Evolutionary conservation across 257 asterid species (phyloP), one percentile per base, ranked within the genome.

Genomic region (Phtheirospermum japonicum): DNA sequence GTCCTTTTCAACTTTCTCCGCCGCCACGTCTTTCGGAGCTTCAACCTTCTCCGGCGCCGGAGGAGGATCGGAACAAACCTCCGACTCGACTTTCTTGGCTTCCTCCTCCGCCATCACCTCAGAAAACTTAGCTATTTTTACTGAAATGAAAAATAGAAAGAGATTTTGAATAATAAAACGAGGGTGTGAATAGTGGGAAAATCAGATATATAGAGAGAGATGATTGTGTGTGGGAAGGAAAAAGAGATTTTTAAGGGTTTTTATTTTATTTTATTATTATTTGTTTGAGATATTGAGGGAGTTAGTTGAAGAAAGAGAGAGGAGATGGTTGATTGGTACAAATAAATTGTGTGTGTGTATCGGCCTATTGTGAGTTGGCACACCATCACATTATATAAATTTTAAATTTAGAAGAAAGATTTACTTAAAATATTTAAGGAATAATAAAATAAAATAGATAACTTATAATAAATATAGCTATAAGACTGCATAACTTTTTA

Each of bases 51-150:
- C 82, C 48, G 59, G 62, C 2, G 28, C 55, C 30, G 31, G 48
- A 42, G 61, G 64, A 10, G 79, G 17, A 42, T 72, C 71, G 33
- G 71, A 49, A 13, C 70, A 37, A 7, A 79, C 57, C 71, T 68
- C 79, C 7, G 83, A 69, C 36, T 73, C 84, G 13, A 75, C 80
- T 66, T 73, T 76, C 68, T 77, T 82, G 68, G 73, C 69, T 72
- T 71, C 85, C 63, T 79, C 84, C 67, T 70, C 89, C 33, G 83
- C 86, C 93, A 84, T 85, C 32, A 67, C 81, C 65, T 76, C 75
- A 14, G 84, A 74, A 60, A 76, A 76, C 61, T 74, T 72, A 57
- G 84, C 76, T 72, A 72, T 67, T 0, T 75, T 70, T 61, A 69
- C 66, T 37, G 68, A 34, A 26, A 48, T 48, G 53, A n/a, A 16